Conservation (phyloP, 768 basidiomycete species). For the Leccinum variicolor region DNA sequence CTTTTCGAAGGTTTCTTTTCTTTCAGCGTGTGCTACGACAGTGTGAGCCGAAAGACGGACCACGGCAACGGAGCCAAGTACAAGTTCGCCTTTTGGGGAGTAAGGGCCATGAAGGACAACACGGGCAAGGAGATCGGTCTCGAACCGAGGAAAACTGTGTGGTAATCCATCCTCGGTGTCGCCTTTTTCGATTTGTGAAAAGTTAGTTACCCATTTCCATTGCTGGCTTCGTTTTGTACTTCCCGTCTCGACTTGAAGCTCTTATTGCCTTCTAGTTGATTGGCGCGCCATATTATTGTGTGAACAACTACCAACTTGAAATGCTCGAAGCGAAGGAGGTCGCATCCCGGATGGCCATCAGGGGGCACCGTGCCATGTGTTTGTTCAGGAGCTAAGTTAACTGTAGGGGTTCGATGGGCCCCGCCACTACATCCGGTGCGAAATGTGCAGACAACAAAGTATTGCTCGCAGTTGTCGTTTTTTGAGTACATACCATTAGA, state of each 20-base stretch:
- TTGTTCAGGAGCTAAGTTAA: background rate
- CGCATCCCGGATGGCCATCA: background rate
- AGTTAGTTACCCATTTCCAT: background rate
- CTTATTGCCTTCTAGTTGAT: background rate
- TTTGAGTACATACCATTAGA: no score
- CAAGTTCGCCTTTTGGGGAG: conserved; percentile 37
- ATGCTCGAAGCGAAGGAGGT: background rate
- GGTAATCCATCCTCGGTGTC: background rate
- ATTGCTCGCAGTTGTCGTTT: no score
- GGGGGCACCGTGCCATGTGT: background rate
- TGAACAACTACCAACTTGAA: background rate
- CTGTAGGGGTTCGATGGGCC: no score
- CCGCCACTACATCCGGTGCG: no score
- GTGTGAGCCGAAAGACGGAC: conserved; percentile 34
- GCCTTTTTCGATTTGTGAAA: conserved; percentile 5
- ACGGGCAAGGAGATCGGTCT: conserved; percentile 34
- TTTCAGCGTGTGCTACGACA: conserved; percentile 33
- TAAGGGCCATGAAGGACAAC: conserved; percentile 33
- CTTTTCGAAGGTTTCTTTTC: conserved; percentile 40
- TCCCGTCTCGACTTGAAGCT: background rate
- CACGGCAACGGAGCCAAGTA: conserved; percentile 32
- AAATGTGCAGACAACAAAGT: no score
- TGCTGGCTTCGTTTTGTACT: background rate
- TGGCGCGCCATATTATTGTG: background rate
- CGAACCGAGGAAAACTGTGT: conserved; percentile 21